Percentiles rank a stretch among this genome's conserved stretches.
Conservation (phyloP, 495 filamentous ascomycete genomes). For the Tuber borchii region DNA sequence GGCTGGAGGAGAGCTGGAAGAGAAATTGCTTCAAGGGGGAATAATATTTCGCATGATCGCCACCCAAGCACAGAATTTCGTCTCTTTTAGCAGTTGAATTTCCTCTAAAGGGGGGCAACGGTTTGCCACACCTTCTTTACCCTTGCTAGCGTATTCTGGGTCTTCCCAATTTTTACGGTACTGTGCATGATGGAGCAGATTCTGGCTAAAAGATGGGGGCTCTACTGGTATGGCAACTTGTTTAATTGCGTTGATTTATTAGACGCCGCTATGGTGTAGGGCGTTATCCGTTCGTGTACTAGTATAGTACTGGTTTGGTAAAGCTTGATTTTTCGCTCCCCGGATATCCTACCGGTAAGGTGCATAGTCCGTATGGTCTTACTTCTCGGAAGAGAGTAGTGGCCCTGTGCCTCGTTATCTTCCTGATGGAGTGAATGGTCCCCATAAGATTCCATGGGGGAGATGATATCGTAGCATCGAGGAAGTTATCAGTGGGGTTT, state of each 20-base stretch:
- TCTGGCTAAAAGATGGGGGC: too few species aligned
- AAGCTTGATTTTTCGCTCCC: background rate
- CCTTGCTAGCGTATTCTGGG: too few species aligned
- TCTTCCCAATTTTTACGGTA: too few species aligned
- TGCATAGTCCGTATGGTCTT: background rate
- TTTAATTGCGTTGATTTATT: background rate
- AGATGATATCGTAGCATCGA: background rate
- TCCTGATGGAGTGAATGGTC: background rate
- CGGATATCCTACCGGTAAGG: background rate
- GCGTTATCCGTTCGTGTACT: background rate
- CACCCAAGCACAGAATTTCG: too few species aligned
- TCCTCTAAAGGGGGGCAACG: too few species aligned
- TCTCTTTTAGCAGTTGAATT: too few species aligned
- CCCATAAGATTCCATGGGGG: background rate
- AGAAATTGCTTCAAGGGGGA: too few species aligned
- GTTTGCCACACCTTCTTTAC: too few species aligned
- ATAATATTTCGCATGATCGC: too few species aligned
- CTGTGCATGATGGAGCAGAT: too few species aligned
- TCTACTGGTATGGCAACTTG: background rate
- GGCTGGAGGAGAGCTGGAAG: too few species aligned
- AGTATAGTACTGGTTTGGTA: background rate
- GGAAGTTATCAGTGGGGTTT: background rate
- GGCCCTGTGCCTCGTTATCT: background rate
- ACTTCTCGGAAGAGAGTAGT: background rate
- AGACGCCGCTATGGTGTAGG: background rate